Percentiles rank a stretch among this genome's conserved stretches.
phyloP scores from a whole-genome alignment of 192 early-diverging fungal genomes.

The Rhizoclosmatium globosum region DNA sequence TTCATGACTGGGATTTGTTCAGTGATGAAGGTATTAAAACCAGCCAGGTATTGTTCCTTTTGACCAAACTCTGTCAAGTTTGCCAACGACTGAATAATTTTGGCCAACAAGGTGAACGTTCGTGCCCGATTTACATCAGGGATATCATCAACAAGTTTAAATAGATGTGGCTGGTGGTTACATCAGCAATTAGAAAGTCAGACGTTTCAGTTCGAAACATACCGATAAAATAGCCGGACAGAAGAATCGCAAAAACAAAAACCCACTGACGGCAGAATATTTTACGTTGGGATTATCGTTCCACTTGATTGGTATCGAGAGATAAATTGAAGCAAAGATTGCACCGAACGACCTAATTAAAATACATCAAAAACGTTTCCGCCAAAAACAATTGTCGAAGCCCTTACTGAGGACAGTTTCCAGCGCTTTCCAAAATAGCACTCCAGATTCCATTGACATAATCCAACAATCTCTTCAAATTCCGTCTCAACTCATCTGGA shows the following conservation, averaged over 20 bases:
- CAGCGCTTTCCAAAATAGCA: slow-evolving; percentile 43
- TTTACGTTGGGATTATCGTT: slow-evolving; percentile 3
- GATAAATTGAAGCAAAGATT: slow-evolving; percentile 27
- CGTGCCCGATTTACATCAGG: slow-evolving; percentile 52
- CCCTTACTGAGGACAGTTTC: slow-evolving; percentile 47
- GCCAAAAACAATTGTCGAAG: background rate
- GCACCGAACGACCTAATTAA: slow-evolving; percentile 12
- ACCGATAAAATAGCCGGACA: slow-evolving; percentile 64
- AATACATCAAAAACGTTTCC: slow-evolving; percentile 5
- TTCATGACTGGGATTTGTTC: slow-evolving; percentile 56
- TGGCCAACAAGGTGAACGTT: slow-evolving; percentile 62
- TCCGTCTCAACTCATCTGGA: slow-evolving; percentile 42
- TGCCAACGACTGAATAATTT: slow-evolving; percentile 68
- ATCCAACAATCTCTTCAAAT: slow-evolving; percentile 42
- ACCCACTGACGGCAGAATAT: slow-evolving; percentile 57
- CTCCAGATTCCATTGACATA: slow-evolving; percentile 52
- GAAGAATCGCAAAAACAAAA: slow-evolving; percentile 68
- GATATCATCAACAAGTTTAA: slow-evolving; percentile 52
- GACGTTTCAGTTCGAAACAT: background rate
- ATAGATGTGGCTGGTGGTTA: slow-evolving; percentile 54
- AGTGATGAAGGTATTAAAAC: slow-evolving; percentile 59
- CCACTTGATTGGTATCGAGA: slow-evolving; percentile 19
- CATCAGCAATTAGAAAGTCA: background rate
- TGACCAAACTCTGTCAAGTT: slow-evolving; percentile 63
- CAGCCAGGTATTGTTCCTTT: slow-evolving; percentile 65